These are phyloP conservation scores for Moricandia moricandioides DNA, from an alignment of 345 rosid species.

Conservation along the genomic window DNA sequence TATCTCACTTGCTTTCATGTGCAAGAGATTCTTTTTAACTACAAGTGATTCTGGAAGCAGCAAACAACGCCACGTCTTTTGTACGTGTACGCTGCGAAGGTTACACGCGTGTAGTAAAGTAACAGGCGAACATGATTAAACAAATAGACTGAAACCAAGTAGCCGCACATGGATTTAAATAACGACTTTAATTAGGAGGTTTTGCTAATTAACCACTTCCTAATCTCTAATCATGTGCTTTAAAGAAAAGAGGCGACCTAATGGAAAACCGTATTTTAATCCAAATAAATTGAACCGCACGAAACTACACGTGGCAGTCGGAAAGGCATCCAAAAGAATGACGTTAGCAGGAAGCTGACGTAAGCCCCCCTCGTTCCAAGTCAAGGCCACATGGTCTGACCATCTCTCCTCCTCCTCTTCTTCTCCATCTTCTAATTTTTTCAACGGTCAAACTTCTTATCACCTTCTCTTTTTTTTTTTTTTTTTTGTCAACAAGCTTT, in stretches of 20 bases:
- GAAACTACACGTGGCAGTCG: constrained; percentile 15
- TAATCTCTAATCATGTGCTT: not conserved
- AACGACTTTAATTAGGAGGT: not conserved
- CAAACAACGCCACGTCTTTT: constrained; percentile 7
- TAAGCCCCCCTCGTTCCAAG: constrained; percentile 57
- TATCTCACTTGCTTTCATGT: constrained; percentile 4
- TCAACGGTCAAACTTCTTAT: constrained; percentile 91
- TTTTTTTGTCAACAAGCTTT: not conserved
- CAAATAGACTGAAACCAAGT: not conserved
- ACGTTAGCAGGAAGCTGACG: constrained; percentile 11
- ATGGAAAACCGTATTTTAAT: no score
- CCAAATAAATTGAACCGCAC: not conserved
- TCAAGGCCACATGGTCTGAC: constrained; percentile 92
- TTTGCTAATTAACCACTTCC: constrained; percentile 2
- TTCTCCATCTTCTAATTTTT: constrained; percentile 31
- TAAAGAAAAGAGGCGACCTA: no score
- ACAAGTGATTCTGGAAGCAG: constrained; percentile 15
- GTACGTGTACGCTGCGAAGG: not conserved
- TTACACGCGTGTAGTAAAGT: not conserved
- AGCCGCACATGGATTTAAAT: not conserved
- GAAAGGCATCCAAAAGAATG: not conserved
- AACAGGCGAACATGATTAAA: not conserved
- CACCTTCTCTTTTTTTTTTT: constrained; percentile 3
- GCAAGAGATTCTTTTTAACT: constrained; percentile 6
- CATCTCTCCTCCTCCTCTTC: constrained; percentile 13